A percentile compares a stretch with the other conserved stretches of the same genome.
These are phyloP conservation scores for Cicer bijugum DNA, from an alignment of 306 rosid species.

Conservation along the genomic window DNA sequence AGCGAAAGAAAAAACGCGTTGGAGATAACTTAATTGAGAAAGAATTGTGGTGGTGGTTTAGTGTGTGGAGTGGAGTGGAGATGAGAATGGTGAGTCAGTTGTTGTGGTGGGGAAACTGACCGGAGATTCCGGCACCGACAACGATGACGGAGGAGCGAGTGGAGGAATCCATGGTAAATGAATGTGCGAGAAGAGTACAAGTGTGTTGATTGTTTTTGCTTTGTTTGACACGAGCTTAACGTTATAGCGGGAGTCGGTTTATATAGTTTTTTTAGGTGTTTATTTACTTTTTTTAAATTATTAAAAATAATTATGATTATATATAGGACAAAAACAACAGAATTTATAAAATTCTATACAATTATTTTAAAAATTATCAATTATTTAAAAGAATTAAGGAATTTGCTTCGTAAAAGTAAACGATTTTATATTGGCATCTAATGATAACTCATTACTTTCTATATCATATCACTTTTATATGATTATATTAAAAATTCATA, in stretches of 20 bases:
- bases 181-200: conserved; percentile 1
- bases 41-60: not conserved
- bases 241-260: conserved; percentile 77
- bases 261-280: conserved; percentile 53
- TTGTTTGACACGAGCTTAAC: conserved; percentile 46
- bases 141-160: conserved; percentile 80
- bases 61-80: not conserved
- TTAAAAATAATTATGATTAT: not conserved
- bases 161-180: conserved; percentile 64
- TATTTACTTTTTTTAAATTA: not conserved
- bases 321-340: no score
- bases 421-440: no score
- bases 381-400: no score
- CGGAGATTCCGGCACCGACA: conserved; percentile 93
- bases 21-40: not conserved
- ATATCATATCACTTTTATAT: no score
- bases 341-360: no score
- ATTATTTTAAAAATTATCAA: no score
- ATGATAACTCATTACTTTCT: no score
- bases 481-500: no score
- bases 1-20: not conserved
- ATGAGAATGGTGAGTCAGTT: conserved; percentile 10
- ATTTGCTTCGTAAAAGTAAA: no score
- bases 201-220: conserved; percentile 5
- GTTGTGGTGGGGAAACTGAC: conserved; percentile 45